Conservation (phyloP, 2,329 filamentous ascomycete genomes). For the Leptosphaerulina australis region DNA sequence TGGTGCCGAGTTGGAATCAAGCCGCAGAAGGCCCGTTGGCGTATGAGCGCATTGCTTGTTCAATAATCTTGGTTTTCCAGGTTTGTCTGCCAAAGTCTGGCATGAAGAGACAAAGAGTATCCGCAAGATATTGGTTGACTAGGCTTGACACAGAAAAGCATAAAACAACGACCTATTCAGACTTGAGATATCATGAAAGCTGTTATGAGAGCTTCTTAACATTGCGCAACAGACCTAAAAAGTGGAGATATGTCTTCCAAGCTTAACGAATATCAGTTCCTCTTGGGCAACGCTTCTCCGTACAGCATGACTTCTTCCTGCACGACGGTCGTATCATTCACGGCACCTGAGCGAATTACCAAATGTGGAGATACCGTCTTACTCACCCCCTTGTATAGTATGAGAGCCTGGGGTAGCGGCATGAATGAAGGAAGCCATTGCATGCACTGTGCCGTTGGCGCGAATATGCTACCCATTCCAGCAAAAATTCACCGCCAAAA, state of each 20-base stretch:
- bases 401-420: not conserved
- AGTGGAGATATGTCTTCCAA: constrained; percentile 1
- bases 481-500: no score
- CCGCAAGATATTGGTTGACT: constrained; percentile 3
- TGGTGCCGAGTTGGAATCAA: constrained; percentile 13
- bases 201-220: not conserved
- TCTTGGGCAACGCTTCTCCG: constrained; percentile 13
- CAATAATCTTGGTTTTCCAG: not conserved
- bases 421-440: no score
- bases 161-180: not conserved
- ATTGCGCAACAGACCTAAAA: constrained; percentile 8
- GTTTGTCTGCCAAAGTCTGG: constrained; percentile 1
- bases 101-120: constrained; percentile 2
- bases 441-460: no score
- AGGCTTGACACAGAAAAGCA: constrained; percentile 5
- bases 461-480: no score
- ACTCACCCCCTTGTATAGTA: not conserved
- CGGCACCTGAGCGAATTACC: constrained; percentile 13
- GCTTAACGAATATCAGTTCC: not conserved
- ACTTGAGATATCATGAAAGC: not conserved
- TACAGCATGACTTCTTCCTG: constrained; percentile 2
- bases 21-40: constrained; percentile 12
- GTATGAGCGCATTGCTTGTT: constrained; percentile 15
- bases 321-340: constrained; percentile 9
- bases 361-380: constrained; percentile 11